phyloP scores from a whole-genome alignment of 148 eudicot genomes.

The Fallopia convolvulus region DNA sequence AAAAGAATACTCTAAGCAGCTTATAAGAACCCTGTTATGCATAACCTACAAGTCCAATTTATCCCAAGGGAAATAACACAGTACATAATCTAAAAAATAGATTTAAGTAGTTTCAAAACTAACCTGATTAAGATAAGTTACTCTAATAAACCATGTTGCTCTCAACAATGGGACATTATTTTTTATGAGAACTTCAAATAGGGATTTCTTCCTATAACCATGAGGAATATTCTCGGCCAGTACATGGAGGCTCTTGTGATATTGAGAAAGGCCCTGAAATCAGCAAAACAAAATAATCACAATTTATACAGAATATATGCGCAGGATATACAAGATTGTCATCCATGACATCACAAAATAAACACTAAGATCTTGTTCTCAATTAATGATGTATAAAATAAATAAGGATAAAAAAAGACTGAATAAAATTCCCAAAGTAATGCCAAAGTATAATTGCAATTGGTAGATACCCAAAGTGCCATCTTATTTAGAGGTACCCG shows the following conservation, averaged over 20 bases:
- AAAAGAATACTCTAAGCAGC: not conserved
- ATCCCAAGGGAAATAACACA: not conserved
- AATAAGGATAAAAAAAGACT: not conserved
- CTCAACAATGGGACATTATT: slow-evolving; percentile 87
- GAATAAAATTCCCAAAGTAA: not conserved
- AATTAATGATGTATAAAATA: not conserved
- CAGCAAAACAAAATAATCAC: not conserved
- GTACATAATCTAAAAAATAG: not conserved
- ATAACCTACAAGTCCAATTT: not conserved
- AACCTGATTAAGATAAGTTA: slow-evolving; percentile 93
- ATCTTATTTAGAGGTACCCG: not conserved
- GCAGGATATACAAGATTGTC: not conserved
- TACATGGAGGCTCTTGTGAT: slow-evolving; percentile 74
- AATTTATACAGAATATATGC: not conserved
- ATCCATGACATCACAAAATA: not conserved
- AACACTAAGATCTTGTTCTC: not conserved
- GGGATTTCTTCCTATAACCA: slow-evolving; percentile 67
- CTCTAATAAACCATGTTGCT: slow-evolving; percentile 99
- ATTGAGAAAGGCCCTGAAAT: slow-evolving; percentile 88
- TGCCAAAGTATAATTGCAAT: not conserved
- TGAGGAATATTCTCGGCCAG: slow-evolving; percentile 91
- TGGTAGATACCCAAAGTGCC: not conserved
- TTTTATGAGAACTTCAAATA: slow-evolving; percentile 79
- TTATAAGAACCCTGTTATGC: not conserved
- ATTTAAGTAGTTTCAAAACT: not conserved